Percentiles rank a stretch among this genome's conserved stretches.
These are phyloP conservation scores for Linaria vulgaris DNA, from an alignment of 257 asterid species.

Conservation along the genomic window DNA sequence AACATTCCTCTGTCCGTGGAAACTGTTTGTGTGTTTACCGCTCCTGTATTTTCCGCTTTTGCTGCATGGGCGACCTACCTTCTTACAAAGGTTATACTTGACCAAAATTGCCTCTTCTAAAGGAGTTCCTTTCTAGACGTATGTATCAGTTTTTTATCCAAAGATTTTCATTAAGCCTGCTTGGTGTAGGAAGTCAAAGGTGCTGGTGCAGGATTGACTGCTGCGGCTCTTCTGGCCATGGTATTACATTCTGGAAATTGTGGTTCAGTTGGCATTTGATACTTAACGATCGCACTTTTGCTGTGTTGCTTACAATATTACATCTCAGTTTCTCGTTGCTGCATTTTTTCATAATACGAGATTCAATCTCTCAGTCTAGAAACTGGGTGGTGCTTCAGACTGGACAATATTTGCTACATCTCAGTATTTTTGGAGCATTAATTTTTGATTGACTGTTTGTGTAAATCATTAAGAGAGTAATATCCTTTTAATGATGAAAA, in stretches of 20 bases:
- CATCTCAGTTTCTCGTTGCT: slow-evolving; percentile 13
- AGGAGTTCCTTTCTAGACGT: background rate
- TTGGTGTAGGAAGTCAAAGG: slow-evolving; percentile 90
- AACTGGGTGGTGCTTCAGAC: background rate
- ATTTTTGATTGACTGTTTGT: background rate
- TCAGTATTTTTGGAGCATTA: background rate
- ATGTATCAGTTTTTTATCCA: background rate
- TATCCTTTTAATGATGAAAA: background rate
- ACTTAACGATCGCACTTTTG: background rate
- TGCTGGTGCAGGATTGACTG: slow-evolving; percentile 94
- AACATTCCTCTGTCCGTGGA: slow-evolving; percentile 96
- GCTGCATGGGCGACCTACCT: slow-evolving; percentile 99
- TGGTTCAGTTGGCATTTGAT: slow-evolving; percentile 15
- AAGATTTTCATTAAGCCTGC: slow-evolving; percentile 24
- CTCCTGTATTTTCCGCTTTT: slow-evolving; percentile 96
- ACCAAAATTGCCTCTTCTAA: slow-evolving; percentile 19
- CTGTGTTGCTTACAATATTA: background rate
- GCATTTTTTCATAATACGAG: background rate
- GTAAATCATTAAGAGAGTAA: background rate
- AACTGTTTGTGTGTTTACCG: slow-evolving; percentile 97
- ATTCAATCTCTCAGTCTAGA: background rate
- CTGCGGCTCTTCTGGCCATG: slow-evolving; percentile 97
- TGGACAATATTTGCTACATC: background rate
- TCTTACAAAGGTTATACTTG: slow-evolving; percentile 77
- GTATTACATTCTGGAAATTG: slow-evolving; percentile 38